Evolutionary conservation across 2,329 filamentous ascomycete genomes (phyloP).

Genomic region (Sporothrix brunneoviolacea): DNA sequence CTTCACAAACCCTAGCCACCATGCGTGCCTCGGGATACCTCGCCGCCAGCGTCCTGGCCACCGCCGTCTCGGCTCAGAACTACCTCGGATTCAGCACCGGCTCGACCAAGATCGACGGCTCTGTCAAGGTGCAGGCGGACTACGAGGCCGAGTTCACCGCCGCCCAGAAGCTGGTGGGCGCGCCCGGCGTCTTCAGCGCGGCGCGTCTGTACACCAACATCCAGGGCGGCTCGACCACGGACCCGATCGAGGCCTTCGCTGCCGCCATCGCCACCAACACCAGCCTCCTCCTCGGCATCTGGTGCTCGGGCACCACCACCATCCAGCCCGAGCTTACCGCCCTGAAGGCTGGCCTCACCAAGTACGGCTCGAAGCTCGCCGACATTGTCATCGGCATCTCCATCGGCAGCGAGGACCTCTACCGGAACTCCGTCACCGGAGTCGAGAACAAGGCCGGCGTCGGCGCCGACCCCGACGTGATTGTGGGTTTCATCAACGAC

Average conservation of each 20-base stretch:
- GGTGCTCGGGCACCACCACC: constrained; percentile 49
- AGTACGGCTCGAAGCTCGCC: constrained; percentile 44
- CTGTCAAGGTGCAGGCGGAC: constrained; percentile 47
- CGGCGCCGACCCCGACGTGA: constrained; percentile 50
- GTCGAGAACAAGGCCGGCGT: constrained; percentile 54
- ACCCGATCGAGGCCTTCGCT: constrained; percentile 76
- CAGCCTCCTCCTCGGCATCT: constrained; percentile 58
- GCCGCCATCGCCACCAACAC: constrained; percentile 57
- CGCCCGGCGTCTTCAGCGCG: constrained; percentile 54
- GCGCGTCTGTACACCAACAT: constrained; percentile 66
- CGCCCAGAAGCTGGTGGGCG: constrained; percentile 56
- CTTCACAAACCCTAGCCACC: too few species aligned
- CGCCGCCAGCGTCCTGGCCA: constrained; percentile 33
- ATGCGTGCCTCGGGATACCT: constrained; percentile 37
- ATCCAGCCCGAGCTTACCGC: constrained; percentile 56
- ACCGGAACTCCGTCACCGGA: constrained; percentile 55
- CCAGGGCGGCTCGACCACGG: constrained; percentile 57
- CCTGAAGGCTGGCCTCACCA: constrained; percentile 47
- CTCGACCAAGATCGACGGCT: constrained; percentile 37
- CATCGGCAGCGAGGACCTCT: constrained; percentile 62
- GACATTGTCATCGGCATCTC: constrained; percentile 58
- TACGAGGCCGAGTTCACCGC: constrained; percentile 62
- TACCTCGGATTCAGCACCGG: constrained; percentile 51
- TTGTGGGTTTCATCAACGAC: constrained; percentile 61
- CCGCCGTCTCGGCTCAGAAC: constrained; percentile 36